Evolutionary conservation across 176 grass and related monocot genomes (phyloP), one percentile per base, ranked within the genome.

Genomic region (Phyllostachys edulis): DNA sequence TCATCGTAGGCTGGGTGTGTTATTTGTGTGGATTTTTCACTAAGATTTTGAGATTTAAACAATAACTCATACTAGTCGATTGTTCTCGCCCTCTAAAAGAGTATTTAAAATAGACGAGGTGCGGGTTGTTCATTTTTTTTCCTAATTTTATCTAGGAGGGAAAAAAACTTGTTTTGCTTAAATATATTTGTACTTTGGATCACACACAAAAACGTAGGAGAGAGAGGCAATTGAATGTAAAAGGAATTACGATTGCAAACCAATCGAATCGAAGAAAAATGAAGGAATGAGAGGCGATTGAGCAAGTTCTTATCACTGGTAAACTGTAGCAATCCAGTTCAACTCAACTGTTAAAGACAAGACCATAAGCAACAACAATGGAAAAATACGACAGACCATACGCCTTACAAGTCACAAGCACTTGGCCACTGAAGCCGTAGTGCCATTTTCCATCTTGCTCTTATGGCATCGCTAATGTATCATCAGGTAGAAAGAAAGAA

Each of bases 361-460:
- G 45, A 63, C 9, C 67, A 78, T 44, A 82, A 45, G 20, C 14
- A 66, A 26, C 56, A 82, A 86, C 65, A 86, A 82, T 78, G 82
- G 17, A 17, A 57, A 18, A 55, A 20, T 68, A n/a, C n/a, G n/a
- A n/a, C n/a, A n/a, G n/a, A n/a, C n/a, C n/a, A n/a, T n/a, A n/a
- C n/a, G 55, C 7, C 57, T 54, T 54, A 80, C 65, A 76, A 84
- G 54, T 77, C 64, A 89, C 82, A 76, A 84, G 88, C 83, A 86
- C 88, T 18, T 72, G 2, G 12, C 9, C 6, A 37, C 70, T 70
- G 52, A 63, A 21, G 55, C 57, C 26, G 32, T 37, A 10, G 56
- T 49, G 83, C 72, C 56, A 20, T 55, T 77, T 40, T 63, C 46
- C 67, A 29, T 44, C 65, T 47, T 76, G 54, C 64, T 40, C 44